Conservation (phyloP, 2,329 filamentous ascomycete genomes). For the Claviceps spartinae region DNA sequence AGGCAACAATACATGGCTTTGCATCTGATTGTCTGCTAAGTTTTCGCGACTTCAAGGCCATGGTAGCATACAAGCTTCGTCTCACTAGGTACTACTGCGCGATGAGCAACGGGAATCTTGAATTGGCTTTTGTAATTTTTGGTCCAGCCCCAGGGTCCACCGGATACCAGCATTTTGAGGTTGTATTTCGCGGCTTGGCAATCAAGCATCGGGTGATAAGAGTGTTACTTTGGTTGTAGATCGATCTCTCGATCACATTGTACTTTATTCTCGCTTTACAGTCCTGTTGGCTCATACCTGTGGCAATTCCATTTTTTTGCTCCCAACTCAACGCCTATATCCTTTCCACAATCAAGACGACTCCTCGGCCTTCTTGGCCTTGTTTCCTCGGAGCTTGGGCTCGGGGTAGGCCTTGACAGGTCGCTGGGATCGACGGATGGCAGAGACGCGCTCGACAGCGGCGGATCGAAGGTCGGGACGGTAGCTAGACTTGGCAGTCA, state of each 20-base stretch:
- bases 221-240: not conserved
- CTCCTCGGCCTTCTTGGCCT: conserved; percentile 58
- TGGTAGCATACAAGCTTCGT: not conserved
- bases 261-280: not conserved
- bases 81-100: not conserved
- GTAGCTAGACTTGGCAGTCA: conserved; percentile 75
- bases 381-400: conserved; percentile 64
- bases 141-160: not conserved
- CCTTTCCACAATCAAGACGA: conserved; percentile 15
- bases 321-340: not conserved
- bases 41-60: no score
- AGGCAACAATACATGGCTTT: no score
- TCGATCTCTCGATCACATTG: not conserved
- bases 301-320: not conserved
- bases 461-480: conserved; percentile 61
- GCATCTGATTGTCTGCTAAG: no score
- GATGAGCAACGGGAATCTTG: not conserved
- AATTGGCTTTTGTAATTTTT: not conserved
- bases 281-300: not conserved
- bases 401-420: conserved; percentile 62
- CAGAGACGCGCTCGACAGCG: conserved; percentile 77
- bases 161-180: not conserved
- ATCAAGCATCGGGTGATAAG: not conserved
- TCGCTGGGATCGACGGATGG: conserved; percentile 67
- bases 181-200: not conserved